phyloP scores from a whole-genome alignment of 495 filamentous ascomycete genomes.

The Penicillium silybi region DNA sequence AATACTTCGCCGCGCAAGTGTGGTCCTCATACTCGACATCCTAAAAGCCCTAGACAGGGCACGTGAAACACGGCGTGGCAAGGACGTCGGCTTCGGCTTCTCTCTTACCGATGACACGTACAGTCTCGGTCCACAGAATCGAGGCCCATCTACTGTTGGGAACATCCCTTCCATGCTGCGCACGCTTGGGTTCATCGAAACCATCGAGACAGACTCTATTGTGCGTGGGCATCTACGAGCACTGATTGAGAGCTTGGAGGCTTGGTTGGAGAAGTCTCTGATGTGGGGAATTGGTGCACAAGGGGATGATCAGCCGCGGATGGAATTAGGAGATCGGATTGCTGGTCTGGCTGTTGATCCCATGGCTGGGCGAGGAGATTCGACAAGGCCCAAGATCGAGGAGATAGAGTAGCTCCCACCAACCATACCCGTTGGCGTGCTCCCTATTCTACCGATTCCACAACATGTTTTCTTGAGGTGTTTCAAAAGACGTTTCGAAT shows the following conservation, averaged over 20 bases:
- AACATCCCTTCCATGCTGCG: slow-evolving; percentile 60
- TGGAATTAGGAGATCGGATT: slow-evolving; percentile 36
- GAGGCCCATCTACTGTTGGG: slow-evolving; percentile 30
- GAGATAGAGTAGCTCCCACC: slow-evolving; percentile 45
- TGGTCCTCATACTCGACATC: slow-evolving; percentile 63
- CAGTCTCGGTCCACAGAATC: neutral
- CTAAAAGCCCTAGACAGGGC: slow-evolving; percentile 60
- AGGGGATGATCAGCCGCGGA: slow-evolving; percentile 19
- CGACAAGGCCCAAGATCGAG: slow-evolving; percentile 42
- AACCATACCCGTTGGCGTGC: no score
- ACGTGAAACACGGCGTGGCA: slow-evolving; percentile 41
- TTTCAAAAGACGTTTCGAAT: no score
- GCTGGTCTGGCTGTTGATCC: slow-evolving; percentile 37
- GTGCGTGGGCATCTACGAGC: slow-evolving; percentile 68
- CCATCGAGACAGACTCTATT: slow-evolving; percentile 67
- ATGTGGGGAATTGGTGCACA: slow-evolving; percentile 39
- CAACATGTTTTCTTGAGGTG: no score
- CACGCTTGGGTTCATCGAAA: slow-evolving; percentile 61
- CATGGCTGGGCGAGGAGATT: slow-evolving; percentile 27
- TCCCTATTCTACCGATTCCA: no score
- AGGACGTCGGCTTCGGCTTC: slow-evolving; percentile 57
- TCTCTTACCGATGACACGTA: slow-evolving; percentile 35
- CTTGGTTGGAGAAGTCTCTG: slow-evolving; percentile 59
- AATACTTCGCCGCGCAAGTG: slow-evolving; percentile 71
- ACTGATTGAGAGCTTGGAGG: slow-evolving; percentile 68